Conservation (phyloP, 1,139 yeast genomes). For the Pichiaceae sp. region DNA sequence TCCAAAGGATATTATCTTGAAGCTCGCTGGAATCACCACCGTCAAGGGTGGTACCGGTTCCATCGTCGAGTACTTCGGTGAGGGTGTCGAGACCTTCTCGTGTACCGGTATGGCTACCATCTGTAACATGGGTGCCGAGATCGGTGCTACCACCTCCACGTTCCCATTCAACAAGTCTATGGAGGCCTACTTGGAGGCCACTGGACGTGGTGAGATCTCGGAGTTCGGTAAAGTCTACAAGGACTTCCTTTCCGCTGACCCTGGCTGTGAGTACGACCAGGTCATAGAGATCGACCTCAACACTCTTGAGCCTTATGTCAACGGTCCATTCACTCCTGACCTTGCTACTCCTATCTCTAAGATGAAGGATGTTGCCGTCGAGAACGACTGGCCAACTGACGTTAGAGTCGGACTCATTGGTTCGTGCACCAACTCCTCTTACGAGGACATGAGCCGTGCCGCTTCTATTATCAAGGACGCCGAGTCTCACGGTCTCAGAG, state of each 20-base stretch:
- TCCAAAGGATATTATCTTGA: constrained; percentile 94
- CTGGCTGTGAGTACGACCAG: constrained; percentile 94
- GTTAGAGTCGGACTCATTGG: constrained; percentile 96
- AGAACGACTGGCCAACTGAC: constrained; percentile 89
- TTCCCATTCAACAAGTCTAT: constrained; percentile 95
- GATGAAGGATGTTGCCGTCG: constrained; percentile 80
- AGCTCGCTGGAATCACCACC: constrained; percentile 93
- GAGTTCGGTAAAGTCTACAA: constrained; percentile 71
- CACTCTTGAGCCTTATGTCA: constrained; percentile 94
- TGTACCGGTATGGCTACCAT: constrained; percentile 99
- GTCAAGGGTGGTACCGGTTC: constrained; percentile 99
- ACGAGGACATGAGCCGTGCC: constrained; percentile 97
- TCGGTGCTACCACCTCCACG: constrained; percentile 97
- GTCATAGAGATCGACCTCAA: constrained; percentile 89
- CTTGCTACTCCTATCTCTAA: constrained; percentile 94
- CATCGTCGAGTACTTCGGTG: constrained; percentile 96
- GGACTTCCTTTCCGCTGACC: constrained; percentile 83
- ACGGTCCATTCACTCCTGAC: constrained; percentile 99
- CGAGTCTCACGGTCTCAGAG: constrained; percentile 78
- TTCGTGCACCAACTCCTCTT: constrained; percentile 98
- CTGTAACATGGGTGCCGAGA: constrained; percentile 99
- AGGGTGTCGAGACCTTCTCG: constrained; percentile 91
- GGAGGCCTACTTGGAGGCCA: constrained; percentile 83
- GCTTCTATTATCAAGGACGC: constrained; percentile 93
- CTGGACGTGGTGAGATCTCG: constrained; percentile 78